Evolutionary conservation across 1,284 basidiomycete species (phyloP).

Genomic region (Irpex sp.): DNA sequence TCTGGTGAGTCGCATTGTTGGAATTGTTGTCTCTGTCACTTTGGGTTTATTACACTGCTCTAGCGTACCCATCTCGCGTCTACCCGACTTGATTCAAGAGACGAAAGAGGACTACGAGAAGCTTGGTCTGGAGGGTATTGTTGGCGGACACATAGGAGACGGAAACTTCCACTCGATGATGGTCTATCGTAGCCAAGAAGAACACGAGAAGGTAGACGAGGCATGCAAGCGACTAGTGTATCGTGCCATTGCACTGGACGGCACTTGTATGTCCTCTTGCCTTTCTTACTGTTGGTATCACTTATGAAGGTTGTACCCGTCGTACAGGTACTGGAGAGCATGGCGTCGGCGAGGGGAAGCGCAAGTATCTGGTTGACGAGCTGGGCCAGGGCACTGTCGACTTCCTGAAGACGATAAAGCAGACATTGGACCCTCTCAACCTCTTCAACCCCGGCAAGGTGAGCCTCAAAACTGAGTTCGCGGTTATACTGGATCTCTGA

Average conservation of each 20-base stretch:
- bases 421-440: constrained; percentile 69
- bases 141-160: constrained; percentile 85
- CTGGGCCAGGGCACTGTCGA: constrained; percentile 80
- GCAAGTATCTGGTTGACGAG: constrained; percentile 69
- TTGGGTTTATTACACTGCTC: not conserved
- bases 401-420: constrained; percentile 83
- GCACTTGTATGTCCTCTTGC: constrained; percentile 55
- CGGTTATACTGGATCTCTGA: not conserved
- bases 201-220: constrained; percentile 44
- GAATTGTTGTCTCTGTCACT: not conserved
- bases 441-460: constrained; percentile 89
- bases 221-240: constrained; percentile 66
- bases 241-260: constrained; percentile 71
- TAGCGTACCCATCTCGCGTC: constrained; percentile 77
- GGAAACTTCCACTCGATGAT: constrained; percentile 63
- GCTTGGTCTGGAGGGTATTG: constrained; percentile 57
- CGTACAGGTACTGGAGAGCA: constrained; percentile 77
- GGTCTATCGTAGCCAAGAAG: constrained; percentile 60
- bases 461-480: constrained; percentile 7
- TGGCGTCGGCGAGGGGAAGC: constrained; percentile 84
- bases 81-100: constrained; percentile 73
- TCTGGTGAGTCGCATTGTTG: constrained; percentile 73
- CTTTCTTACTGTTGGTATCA: not conserved
- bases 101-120: constrained; percentile 72
- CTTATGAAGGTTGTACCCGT: not conserved